Conservation (phyloP, 805 yeast species). For the Schizosaccharomyces osmophilus region DNA sequence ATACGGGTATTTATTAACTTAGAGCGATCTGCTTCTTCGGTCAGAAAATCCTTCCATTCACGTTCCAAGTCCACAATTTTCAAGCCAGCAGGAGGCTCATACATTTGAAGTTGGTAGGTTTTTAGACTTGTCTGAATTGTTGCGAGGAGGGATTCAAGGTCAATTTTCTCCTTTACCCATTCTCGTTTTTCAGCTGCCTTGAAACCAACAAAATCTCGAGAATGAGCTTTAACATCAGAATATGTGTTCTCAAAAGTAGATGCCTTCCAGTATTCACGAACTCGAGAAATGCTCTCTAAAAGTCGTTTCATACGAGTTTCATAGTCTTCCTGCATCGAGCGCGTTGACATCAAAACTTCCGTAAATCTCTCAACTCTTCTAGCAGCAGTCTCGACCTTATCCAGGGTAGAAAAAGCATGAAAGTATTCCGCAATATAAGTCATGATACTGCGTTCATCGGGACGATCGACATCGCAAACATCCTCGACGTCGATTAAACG, state of each 20-base stretch:
- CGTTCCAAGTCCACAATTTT: slow-evolving; percentile 12
- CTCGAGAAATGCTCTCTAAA: slow-evolving; percentile 10
- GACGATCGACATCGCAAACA: slow-evolving; percentile 20
- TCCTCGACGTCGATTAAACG: slow-evolving; percentile 31
- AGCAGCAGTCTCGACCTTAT: slow-evolving; percentile 17
- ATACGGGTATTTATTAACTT: slow-evolving; percentile 11
- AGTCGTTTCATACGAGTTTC: slow-evolving; percentile 14
- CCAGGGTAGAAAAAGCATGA: slow-evolving; percentile 19
- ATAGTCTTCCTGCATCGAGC: slow-evolving; percentile 14
- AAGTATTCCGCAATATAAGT: slow-evolving; percentile 37
- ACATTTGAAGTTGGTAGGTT: slow-evolving; percentile 15
- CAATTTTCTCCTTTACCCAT: slow-evolving; percentile 18
- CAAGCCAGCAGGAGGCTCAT: slow-evolving; percentile 15
- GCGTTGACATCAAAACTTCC: slow-evolving; percentile 13
- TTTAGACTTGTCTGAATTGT: slow-evolving; percentile 17
- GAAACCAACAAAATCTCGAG: slow-evolving; percentile 11
- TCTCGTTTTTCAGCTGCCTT: slow-evolving; percentile 14
- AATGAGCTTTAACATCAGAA: slow-evolving; percentile 11
- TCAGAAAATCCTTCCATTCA: slow-evolving; percentile 14
- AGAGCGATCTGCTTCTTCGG: slow-evolving; percentile 15
- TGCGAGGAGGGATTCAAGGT: slow-evolving; percentile 15
- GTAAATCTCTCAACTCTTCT: slow-evolving; percentile 17
- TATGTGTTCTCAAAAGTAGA: slow-evolving; percentile 11
- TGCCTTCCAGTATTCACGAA: slow-evolving; percentile 12
- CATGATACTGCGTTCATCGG: slow-evolving; percentile 37